These are phyloP conservation scores for Paxillus involutus DNA, from an alignment of 768 basidiomycete genomes.

Conservation along the genomic window DNA sequence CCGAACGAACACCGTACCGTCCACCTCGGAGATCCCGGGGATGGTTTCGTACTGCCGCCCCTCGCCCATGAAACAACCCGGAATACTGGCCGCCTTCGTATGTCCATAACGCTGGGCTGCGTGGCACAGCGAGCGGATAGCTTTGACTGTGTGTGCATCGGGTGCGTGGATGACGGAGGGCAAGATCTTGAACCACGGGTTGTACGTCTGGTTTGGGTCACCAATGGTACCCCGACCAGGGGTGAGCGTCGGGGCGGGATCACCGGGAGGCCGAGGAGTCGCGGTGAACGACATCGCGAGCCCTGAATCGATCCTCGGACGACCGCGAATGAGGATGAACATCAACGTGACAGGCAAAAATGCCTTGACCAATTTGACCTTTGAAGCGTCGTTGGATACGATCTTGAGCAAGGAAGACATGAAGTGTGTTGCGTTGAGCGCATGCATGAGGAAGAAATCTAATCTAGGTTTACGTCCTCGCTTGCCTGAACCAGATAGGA, in stretches of 20 bases:
- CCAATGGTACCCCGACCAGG: conserved; percentile 31
- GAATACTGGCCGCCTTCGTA: conserved; percentile 37
- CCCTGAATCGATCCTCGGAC: conserved; percentile 50
- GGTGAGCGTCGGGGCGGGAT: not conserved
- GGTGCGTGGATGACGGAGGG: conserved; percentile 47
- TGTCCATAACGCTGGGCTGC: conserved; percentile 49
- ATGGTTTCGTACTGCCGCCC: conserved; percentile 42
- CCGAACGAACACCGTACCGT: conserved; percentile 58
- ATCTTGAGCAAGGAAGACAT: conserved; percentile 41
- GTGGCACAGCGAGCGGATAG: conserved; percentile 46
- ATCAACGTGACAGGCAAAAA: conserved; percentile 40
- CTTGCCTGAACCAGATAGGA: conserved; percentile 48
- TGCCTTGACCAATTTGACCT: conserved; percentile 45
- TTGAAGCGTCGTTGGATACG: conserved; percentile 33
- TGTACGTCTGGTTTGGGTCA: conserved; percentile 37
- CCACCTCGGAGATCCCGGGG: conserved; percentile 40
- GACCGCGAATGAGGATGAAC: conserved; percentile 42
- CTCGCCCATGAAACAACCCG: conserved; percentile 43
- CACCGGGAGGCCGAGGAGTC: conserved; percentile 39
- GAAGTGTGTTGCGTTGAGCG: conserved; percentile 53
- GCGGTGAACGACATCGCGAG: conserved; percentile 47
- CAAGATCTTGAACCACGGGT: conserved; percentile 54
- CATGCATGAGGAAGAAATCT: conserved; percentile 61
- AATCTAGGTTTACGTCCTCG: conserved; percentile 47
- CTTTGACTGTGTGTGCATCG: conserved; percentile 53